Evolutionary conservation across 441 rosid genomes (phyloP).

Genomic region (Aleurites moluccanus): DNA sequence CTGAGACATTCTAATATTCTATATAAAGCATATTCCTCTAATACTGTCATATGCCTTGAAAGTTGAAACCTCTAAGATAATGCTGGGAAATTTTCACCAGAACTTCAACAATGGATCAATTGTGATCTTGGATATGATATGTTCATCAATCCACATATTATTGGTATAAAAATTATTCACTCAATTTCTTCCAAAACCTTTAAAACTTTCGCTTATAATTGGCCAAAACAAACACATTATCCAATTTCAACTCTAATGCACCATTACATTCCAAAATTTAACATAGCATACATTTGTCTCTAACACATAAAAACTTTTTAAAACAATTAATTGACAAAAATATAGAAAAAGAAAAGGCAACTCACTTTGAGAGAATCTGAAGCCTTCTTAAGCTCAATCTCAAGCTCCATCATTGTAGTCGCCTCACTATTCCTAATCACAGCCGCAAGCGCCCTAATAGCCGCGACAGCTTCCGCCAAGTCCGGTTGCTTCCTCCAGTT

Average conservation of each 20-base stretch:
- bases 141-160: no score
- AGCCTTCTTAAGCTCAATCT: conserved; percentile 84
- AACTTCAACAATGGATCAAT: no score
- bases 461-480: conserved; percentile 94
- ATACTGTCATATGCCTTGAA: no score
- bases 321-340: neutral
- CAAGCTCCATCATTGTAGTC: conserved; percentile 98
- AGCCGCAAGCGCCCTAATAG: conserved; percentile 79
- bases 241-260: neutral
- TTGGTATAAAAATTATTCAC: no score
- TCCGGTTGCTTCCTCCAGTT: conserved; percentile 87
- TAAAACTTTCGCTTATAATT: no score
- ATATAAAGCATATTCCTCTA: no score
- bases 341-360: conserved; percentile 1
- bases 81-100: no score
- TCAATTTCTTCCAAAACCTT: no score
- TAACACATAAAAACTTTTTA: neutral
- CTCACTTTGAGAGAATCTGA: conserved; percentile 85
- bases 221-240: no score
- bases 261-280: neutral
- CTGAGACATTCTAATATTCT: no score
- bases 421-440: conserved; percentile 79
- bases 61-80: no score
- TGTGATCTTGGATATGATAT: no score
- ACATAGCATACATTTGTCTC: neutral